These are phyloP conservation scores for Dillenia suffruticosa DNA, from an alignment of 164 flowering plant species.

Conservation along the genomic window DNA sequence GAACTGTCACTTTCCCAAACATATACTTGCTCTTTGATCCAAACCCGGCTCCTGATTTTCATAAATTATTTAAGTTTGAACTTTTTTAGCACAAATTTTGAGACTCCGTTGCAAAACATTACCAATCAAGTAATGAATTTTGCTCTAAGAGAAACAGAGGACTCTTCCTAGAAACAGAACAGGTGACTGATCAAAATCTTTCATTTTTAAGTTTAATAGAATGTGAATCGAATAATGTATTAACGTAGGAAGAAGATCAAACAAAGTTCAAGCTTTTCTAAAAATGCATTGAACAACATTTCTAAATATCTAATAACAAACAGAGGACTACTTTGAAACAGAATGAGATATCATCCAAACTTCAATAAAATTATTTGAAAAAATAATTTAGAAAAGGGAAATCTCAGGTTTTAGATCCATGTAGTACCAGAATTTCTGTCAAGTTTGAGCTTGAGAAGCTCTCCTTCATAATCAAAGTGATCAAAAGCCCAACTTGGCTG, in stretches of 20 bases:
- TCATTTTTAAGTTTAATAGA: too few relatives aligned
- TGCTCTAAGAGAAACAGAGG: background rate
- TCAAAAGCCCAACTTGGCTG: conserved; percentile 83
- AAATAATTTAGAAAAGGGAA: background rate
- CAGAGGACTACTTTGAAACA: background rate
- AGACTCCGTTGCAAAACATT: background rate
- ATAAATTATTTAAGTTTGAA: background rate
- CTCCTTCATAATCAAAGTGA: conserved; percentile 70
- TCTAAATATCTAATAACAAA: too few relatives aligned
- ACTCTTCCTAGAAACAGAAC: background rate
- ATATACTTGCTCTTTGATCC: conserved; percentile 78
- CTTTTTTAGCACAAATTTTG: too few relatives aligned
- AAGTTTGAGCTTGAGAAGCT: conserved; percentile 70
- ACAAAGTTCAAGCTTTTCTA: background rate
- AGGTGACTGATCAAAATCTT: too few relatives aligned
- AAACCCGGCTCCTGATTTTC: conserved; percentile 78
- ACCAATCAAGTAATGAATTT: background rate
- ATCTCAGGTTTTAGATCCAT: background rate
- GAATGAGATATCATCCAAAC: background rate
- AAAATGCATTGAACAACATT: too few relatives aligned
- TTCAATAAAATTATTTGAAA: background rate
- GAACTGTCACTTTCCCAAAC: conserved; percentile 80
- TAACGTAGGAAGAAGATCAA: background rate
- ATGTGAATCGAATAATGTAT: background rate
- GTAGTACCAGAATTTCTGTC: conserved; percentile 74